These are phyloP conservation scores for Phoma herbarum DNA, from an alignment of 2,329 filamentous ascomycete species.

Conservation along the genomic window DNA sequence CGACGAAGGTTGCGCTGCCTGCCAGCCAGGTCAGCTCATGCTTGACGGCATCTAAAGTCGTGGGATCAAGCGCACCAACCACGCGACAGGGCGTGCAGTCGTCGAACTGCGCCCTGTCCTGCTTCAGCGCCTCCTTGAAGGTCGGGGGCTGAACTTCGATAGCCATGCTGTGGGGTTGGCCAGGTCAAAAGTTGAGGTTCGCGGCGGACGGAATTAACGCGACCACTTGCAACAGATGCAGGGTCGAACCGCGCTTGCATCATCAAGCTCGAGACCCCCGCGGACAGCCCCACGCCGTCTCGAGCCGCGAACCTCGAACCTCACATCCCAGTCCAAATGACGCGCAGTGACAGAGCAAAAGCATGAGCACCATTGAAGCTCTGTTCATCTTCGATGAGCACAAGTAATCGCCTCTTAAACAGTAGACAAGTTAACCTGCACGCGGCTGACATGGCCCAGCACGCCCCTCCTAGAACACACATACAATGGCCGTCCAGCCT, in stretches of 20 bases:
- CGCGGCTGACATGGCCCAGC: constrained; percentile 60
- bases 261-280: constrained; percentile 32
- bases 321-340: constrained; percentile 28
- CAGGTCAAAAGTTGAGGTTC: constrained; percentile 4
- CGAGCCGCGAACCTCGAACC: too few species aligned
- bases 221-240: constrained; percentile 16
- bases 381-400: constrained; percentile 97
- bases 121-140: constrained; percentile 42
- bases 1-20: constrained; percentile 58
- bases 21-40: background rate
- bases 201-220: background rate
- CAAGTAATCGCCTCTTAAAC: constrained; percentile 67
- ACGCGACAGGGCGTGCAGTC: constrained; percentile 77
- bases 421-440: background rate
- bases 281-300: constrained; percentile 34
- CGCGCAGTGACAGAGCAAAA: constrained; percentile 28
- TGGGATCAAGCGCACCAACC: constrained; percentile 62
- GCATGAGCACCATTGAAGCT: constrained; percentile 82
- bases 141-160: constrained; percentile 32
- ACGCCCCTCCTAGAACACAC: constrained; percentile 86
- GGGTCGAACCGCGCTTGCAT: constrained; percentile 20
- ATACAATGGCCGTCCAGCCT: constrained; percentile 83
- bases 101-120: constrained; percentile 53
- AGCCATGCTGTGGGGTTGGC: constrained; percentile 24
- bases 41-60: background rate